Percentiles rank a stretch among this genome's conserved stretches.
phyloP scores from a whole-genome alignment of 2,329 filamentous ascomycete species.

The Apiospora koreana region DNA sequence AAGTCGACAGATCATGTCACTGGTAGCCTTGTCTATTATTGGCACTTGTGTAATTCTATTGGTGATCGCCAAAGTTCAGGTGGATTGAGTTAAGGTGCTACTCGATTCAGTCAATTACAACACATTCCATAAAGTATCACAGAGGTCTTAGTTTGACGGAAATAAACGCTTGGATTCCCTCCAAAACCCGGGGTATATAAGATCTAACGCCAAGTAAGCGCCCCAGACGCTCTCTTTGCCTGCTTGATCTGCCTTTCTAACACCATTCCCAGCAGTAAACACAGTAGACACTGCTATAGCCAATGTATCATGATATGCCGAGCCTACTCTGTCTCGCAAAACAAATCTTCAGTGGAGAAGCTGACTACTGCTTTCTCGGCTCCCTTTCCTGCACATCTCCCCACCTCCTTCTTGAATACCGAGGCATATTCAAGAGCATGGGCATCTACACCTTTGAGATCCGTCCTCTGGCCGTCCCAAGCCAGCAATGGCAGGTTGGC shows the following conservation, averaged over 20 bases:
- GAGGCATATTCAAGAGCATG: conserved; percentile 54
- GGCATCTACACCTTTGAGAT: conserved; percentile 40
- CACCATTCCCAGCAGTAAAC: neutral
- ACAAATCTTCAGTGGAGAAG: conserved; percentile 60
- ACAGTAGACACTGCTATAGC: neutral
- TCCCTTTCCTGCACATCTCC: conserved; percentile 57
- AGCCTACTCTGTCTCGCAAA: conserved; percentile 54
- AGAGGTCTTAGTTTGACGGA: neutral
- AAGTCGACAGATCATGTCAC: conserved; percentile 56
- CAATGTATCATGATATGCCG: neutral
- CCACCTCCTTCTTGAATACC: conserved; percentile 64
- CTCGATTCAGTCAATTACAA: neutral
- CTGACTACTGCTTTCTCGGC: conserved; percentile 30
- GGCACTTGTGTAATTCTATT: conserved; percentile 66
- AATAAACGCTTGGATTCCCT: conserved; percentile 2
- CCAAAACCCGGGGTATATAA: conserved; percentile 4
- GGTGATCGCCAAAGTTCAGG: conserved; percentile 44
- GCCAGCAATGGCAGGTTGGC: conserved; percentile 59
- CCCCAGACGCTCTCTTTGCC: neutral
- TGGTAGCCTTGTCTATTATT: conserved; percentile 64
- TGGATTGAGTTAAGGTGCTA: conserved; percentile 20
- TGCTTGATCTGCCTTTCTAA: neutral
- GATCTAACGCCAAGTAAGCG: neutral
- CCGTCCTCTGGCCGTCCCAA: conserved; percentile 60
- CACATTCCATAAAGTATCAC: neutral